Base-by-base conservation (phyloP, 2,329 filamentous ascomycete genomes). In the Sarocladium brachiariae region DNA sequence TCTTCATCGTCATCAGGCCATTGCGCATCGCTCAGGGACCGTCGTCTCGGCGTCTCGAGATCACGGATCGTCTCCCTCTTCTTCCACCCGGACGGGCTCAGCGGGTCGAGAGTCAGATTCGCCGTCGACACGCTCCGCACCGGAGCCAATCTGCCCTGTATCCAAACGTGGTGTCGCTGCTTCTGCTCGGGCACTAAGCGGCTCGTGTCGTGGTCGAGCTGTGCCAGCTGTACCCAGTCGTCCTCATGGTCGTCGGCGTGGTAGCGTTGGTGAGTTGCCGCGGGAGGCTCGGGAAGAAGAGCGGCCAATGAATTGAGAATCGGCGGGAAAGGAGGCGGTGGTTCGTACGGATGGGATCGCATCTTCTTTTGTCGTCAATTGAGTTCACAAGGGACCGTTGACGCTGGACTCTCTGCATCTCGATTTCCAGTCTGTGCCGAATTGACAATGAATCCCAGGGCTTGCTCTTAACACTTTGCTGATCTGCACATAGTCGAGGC, bases 111-210 rank as follows among this genome's bases (percentile, higher is more conserved):
- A 16, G 16, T 31, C 43, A 47, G 27, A 18, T 47, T 47, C 43
- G 54, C 57, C 5, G 63, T 57, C 11, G 66, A 68, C 25, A 69
- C 61, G 55, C 64, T 70, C 13, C 61, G 59, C 9, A 69, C 65
- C 5, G 63, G 55, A 3, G 64, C 65, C 23, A 69, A 57, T 5
- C 58, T 58, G n/a, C 66, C 67, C 52, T 70, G 67, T 2, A 70
- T 57, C 48, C 67, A 64, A 14, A 70, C 66, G 27, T 60, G 61
- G 54, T 67, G 67, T 2, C 34, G 50, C 23, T 53, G 57, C 25
- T 56, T 61, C n/a, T 55, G 59, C 33, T 54, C 51, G 14, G 63
- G 61, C 2, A 67, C 57, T 34, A 68, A 59, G 2, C 55, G 59
- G 55, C 61, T 62, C 4, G 61, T 63, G 11, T 66, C 65, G 23